phyloP scores from a whole-genome alignment of 2,329 filamentous ascomycete species.

The Pyricularia grisea region DNA sequence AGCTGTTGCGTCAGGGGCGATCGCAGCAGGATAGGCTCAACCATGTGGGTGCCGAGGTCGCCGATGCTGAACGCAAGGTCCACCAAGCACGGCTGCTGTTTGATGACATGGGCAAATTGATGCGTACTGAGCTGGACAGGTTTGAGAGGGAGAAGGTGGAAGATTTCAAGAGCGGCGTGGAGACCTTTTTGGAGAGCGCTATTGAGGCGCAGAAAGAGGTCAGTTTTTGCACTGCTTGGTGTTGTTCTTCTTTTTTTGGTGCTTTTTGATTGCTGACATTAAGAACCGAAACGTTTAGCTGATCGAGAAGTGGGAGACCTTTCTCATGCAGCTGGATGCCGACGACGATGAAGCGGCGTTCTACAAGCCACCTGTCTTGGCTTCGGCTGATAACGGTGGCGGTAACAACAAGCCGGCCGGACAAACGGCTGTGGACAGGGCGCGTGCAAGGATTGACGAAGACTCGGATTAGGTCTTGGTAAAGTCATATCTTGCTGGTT shows the following conservation, averaged over 20 bases:
- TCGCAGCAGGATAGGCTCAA: constrained; percentile 92
- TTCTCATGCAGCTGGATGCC: constrained; percentile 88
- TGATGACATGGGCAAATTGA: constrained; percentile 92
- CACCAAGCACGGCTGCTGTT: constrained; percentile 86
- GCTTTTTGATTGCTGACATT: constrained; percentile 12
- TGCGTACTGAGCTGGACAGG: constrained; percentile 82
- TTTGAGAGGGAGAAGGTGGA: constrained; percentile 98
- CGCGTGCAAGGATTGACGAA: constrained; percentile 48
- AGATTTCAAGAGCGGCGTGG: constrained; percentile 96
- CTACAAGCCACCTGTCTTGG: constrained; percentile 53
- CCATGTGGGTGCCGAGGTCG: constrained; percentile 85
- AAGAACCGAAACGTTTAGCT: constrained; percentile 26
- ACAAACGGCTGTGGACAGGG: constrained; percentile 51
- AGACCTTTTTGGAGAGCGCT: constrained; percentile 93
- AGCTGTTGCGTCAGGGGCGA: constrained; percentile 87
- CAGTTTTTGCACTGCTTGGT: constrained; percentile 21
- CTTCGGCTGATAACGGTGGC: constrained; percentile 18
- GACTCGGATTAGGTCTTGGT: constrained; percentile 42
- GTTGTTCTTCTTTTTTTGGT: neutral
- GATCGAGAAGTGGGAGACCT: constrained; percentile 95
- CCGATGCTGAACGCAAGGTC: constrained; percentile 88
- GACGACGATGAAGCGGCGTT: constrained; percentile 74
- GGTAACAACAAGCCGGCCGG: constrained; percentile 35
- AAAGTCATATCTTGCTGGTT: neutral
- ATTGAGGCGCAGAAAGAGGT: constrained; percentile 99